A percentile compares a stretch with the other conserved stretches of the same genome.
phyloP scores from a whole-genome alignment of 768 basidiomycete species.

The Naematelia aurantialba region DNA sequence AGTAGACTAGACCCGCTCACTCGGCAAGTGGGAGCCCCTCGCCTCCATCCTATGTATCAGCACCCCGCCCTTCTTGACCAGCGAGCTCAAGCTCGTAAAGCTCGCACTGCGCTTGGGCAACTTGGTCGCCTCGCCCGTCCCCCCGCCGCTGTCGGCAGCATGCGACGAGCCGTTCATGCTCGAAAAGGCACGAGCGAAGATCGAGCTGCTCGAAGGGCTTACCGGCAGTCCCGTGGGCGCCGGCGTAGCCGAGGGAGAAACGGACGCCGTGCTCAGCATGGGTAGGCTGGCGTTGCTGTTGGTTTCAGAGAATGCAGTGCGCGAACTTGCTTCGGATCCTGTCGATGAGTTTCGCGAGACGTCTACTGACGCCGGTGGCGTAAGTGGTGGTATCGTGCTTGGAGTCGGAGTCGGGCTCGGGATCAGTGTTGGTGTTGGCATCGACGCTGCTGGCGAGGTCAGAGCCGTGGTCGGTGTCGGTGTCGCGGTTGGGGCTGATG shows the following conservation, averaged over 20 bases:
- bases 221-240: not conserved
- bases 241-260: not conserved
- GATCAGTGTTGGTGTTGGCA: too few species aligned
- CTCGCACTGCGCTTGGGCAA: conserved; percentile 34
- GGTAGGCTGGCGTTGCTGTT: not conserved
- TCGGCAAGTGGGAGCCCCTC: not conserved
- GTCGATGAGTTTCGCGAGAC: not conserved
- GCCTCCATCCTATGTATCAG: not conserved
- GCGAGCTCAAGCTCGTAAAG: conserved; percentile 32
- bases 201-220: not conserved
- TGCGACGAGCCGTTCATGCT: conserved; percentile 29
- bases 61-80: conserved; percentile 16
- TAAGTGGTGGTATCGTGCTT: too few species aligned
- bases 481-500: not conserved
- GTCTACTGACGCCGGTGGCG: not conserved
- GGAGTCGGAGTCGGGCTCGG: too few species aligned
- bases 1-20: not conserved
- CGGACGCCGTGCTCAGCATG: not conserved
- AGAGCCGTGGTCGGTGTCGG: too few species aligned
- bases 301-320: not conserved
- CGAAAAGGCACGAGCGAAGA: conserved; percentile 30
- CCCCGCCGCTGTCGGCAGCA: conserved; percentile 6
- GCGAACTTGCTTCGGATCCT: not conserved
- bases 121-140: conserved; percentile 13
- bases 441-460: too few species aligned